Conservation (phyloP, 176 grass and related monocot species). For the Avena insularis region DNA sequence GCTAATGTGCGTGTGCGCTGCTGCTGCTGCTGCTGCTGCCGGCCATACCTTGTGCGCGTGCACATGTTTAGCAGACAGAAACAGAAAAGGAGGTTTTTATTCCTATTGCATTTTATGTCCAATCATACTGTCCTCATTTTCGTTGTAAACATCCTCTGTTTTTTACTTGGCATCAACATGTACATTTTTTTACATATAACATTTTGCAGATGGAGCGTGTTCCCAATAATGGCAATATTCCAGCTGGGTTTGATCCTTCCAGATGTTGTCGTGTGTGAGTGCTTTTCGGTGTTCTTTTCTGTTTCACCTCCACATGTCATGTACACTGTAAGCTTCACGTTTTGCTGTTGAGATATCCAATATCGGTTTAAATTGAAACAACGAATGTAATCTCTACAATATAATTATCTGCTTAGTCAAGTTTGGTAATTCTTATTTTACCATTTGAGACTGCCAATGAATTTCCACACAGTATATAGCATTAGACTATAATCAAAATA, state of each 20-base stretch:
- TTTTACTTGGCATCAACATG: constrained; percentile 12
- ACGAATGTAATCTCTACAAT: neutral
- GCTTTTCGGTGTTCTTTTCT: constrained; percentile 52
- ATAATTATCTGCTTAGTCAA: neutral
- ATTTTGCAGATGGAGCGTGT: constrained; percentile 86
- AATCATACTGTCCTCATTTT: neutral
- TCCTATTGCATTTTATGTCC: constrained; percentile 5
- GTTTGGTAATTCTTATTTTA: constrained; percentile 22
- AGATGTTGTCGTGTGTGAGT: constrained; percentile 91
- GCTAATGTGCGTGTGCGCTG: too few relatives aligned
- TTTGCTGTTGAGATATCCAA: neutral
- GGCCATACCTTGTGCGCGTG: too few relatives aligned
- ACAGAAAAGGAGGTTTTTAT: constrained; percentile 17
- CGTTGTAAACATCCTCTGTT: too few relatives aligned
- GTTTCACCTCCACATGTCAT: constrained; percentile 40
- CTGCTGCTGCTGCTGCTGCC: too few relatives aligned
- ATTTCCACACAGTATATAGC: neutral
- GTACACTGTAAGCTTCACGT: neutral
- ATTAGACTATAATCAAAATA: neutral
- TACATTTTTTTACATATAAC: constrained; percentile 58
- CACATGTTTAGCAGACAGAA: neutral
- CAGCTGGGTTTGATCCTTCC: constrained; percentile 81
- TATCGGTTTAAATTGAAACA: neutral
- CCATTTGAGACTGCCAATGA: neutral
- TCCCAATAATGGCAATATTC: constrained; percentile 91